Evolutionary conservation across 805 yeast genomes (phyloP).

Genomic region (Kluyveromyces lactis): DNA sequence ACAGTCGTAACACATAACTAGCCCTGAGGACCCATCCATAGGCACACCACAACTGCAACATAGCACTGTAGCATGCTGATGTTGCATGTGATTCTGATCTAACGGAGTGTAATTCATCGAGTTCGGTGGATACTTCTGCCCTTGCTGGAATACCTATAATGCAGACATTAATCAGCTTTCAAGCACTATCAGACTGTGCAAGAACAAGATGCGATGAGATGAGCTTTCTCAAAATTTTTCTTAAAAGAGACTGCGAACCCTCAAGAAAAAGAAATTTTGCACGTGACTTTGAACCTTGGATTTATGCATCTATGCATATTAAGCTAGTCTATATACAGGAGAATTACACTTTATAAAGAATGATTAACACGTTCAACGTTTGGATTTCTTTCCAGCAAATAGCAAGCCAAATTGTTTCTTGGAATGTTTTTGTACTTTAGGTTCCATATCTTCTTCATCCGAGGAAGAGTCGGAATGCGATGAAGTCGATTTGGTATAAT

Average conservation of each 20-base stretch:
- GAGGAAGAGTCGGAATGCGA: not conserved
- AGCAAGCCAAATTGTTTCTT: constrained; percentile 24
- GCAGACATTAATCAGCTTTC: not conserved
- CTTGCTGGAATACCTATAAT: not conserved
- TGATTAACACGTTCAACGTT: too few species aligned
- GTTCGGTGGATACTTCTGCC: not conserved
- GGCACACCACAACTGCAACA: constrained; percentile 99
- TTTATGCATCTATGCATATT: not conserved
- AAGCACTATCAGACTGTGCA: too few species aligned
- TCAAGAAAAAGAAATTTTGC: constrained; percentile 5
- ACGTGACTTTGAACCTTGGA: constrained; percentile 3
- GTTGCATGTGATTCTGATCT: constrained; percentile 29
- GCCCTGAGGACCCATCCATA: constrained; percentile 88
- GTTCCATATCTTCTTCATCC: constrained; percentile 14
- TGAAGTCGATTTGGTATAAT: not conserved
- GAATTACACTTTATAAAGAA: too few species aligned
- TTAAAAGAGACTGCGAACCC: too few species aligned
- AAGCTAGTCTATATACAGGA: too few species aligned
- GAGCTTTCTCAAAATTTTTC: constrained; percentile 18
- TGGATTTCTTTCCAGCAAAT: constrained; percentile 17
- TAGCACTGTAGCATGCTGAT: constrained; percentile 68
- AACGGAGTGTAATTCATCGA: constrained; percentile 33
- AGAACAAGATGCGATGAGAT: constrained; percentile 10
- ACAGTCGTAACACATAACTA: constrained; percentile 97
- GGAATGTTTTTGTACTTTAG: constrained; percentile 10